Base-by-base conservation (phyloP, 2,329 filamentous ascomycete genomes). In the Dothistroma septosporum region DNA sequence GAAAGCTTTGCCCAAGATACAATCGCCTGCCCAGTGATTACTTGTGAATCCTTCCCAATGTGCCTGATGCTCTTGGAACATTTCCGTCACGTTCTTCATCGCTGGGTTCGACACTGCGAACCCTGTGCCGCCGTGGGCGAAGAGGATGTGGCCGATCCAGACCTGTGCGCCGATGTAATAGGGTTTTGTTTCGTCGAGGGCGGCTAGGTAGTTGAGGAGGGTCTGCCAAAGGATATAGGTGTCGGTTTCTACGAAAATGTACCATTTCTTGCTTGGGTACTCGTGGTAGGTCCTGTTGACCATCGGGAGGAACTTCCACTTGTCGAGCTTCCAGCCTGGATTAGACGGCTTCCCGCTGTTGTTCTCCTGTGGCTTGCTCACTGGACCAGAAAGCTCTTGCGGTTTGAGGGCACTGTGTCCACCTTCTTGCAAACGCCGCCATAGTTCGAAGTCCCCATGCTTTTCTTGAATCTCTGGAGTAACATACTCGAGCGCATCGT, bases 221-320 rank as follows among this genome's bases (percentile, higher is more conserved):
- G 81, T 82, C 41, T 77, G 72, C 76, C 82, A 82, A 8, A 82
- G 74, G 49, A 85, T 72, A 62, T 82, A 84, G 0, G 82, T 85
- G 66, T 86, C 83, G 0, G 81, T 79, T 65, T 85, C 83, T 50
- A 84, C 79, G 68, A 86, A 86, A 55, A 84, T 74, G 63, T 80
- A 86, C 84, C 84, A 86, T 58, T 80, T 81, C 53, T 80, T 80
- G 28, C 81, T 72, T 1, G 79, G 78, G 47, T 72, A 69, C 41
- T 74, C 69, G 28, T 55, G 33, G 52, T 66, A 54, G 2, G 81
- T 80, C 21, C 75, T 73, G 61, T 82, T 79, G 5, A 83, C 74
- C 76, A 82, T 82, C 24, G 82, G 79, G 31, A 83, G 68, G 60
- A 83, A 83, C 66, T 83, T 83, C 74, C 78, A 83, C 65, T 80